A percentile compares a stretch with the other conserved stretches of the same genome.
These are phyloP conservation scores for Aspergillus alliaceus DNA, from an alignment of 2,329 filamentous ascomycete genomes.

Conservation along the genomic window DNA sequence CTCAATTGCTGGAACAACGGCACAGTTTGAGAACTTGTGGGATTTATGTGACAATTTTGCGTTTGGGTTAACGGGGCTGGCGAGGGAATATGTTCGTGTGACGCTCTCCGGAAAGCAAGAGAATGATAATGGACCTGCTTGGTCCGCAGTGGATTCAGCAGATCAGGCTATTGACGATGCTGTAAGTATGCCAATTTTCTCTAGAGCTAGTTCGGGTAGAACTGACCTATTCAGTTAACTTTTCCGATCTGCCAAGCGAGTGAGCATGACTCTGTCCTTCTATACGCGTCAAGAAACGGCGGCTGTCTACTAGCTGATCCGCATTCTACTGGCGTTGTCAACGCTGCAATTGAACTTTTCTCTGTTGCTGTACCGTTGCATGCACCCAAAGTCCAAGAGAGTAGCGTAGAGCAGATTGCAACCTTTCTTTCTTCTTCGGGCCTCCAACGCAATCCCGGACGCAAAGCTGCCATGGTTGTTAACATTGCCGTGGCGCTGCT, in stretches of 20 bases:
- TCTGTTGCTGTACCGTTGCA: slow-evolving; percentile 88
- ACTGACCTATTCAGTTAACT: slow-evolving; percentile 36
- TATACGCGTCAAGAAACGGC: slow-evolving; percentile 63
- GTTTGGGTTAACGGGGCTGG: slow-evolving; percentile 86
- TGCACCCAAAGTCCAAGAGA: slow-evolving; percentile 89
- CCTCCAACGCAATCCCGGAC: slow-evolving; percentile 79
- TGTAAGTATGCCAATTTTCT: slow-evolving; percentile 29
- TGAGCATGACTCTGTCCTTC: slow-evolving; percentile 82
- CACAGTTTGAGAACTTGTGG: slow-evolving; percentile 91
- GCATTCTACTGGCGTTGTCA: slow-evolving; percentile 88
- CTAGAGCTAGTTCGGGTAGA: background rate
- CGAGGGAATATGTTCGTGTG: slow-evolving; percentile 72
- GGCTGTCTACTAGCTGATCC: slow-evolving; percentile 65
- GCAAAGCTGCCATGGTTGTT: slow-evolving; percentile 86
- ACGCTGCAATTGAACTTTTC: slow-evolving; percentile 90
- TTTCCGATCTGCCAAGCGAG: slow-evolving; percentile 76
- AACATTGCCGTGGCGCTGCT: slow-evolving; percentile 84
- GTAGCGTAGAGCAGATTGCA: slow-evolving; percentile 88
- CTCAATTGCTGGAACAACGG: slow-evolving; percentile 86
- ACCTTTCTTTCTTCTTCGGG: slow-evolving; percentile 80
- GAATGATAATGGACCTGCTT: slow-evolving; percentile 52
- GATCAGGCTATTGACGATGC: slow-evolving; percentile 43
- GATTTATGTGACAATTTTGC: slow-evolving; percentile 92
- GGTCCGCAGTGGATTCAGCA: slow-evolving; percentile 39
- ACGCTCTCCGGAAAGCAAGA: slow-evolving; percentile 70